Conservation (phyloP, 2,329 filamentous ascomycete genomes). For the Torrubiella hemipterigena region DNA sequence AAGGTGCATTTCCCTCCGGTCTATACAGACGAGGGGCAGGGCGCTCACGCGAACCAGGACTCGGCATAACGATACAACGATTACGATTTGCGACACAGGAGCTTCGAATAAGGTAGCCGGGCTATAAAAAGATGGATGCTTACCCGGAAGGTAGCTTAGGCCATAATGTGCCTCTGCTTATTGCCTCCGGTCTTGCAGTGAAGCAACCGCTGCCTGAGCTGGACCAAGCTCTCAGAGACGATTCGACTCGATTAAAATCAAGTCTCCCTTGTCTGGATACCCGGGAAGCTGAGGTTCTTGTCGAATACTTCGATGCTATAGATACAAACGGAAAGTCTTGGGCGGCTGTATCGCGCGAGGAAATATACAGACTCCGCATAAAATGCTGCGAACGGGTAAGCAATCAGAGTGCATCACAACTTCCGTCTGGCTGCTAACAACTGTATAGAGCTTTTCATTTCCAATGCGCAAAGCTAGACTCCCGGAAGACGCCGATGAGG, state of each 20-base stretch:
- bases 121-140: too few species aligned
- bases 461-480: slow-evolving; percentile 45
- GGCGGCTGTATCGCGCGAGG: slow-evolving; percentile 44
- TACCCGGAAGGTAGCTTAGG: slow-evolving; percentile 70
- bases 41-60: too few species aligned
- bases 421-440: slow-evolving; percentile 3
- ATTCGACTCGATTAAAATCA: slow-evolving; percentile 53
- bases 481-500: slow-evolving; percentile 36
- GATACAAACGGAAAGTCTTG: slow-evolving; percentile 56
- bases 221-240: slow-evolving; percentile 41
- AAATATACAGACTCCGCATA: slow-evolving; percentile 52
- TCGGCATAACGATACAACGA: too few species aligned
- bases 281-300: slow-evolving; percentile 51
- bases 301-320: slow-evolving; percentile 51
- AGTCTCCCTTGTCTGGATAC: slow-evolving; percentile 57
- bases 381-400: slow-evolving; percentile 71
- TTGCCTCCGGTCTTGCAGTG: slow-evolving; percentile 61
- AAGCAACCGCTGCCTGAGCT: slow-evolving; percentile 27
- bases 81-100: too few species aligned
- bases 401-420: slow-evolving; percentile 6
- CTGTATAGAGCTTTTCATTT: slow-evolving; percentile 37
- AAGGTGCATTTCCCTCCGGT: too few species aligned
- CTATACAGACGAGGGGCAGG: too few species aligned
- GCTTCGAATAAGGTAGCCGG: too few species aligned
- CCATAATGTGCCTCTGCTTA: slow-evolving; percentile 75